These are phyloP conservation scores for Aechmea fasciata DNA, from an alignment of 176 grass and related monocot species.

Conservation along the genomic window DNA sequence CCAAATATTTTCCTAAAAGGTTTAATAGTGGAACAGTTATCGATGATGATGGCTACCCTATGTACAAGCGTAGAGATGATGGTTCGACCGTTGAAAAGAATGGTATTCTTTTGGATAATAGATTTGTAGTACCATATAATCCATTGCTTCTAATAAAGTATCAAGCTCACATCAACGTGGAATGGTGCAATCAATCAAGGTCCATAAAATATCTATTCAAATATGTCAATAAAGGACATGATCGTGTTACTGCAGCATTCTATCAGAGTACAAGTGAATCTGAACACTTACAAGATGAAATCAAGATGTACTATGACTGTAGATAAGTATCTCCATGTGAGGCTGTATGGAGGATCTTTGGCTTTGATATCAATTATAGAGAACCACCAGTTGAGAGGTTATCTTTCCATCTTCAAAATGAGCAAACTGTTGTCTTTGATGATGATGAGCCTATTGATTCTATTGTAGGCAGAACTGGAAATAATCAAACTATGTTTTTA, in stretches of 20 bases:
- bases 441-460: neutral
- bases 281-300: conserved; percentile 8
- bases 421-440: neutral
- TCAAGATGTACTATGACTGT: conserved; percentile 28
- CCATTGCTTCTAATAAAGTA: too few relatives aligned
- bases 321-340: conserved; percentile 31
- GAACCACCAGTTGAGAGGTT: conserved; percentile 19
- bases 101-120: conserved; percentile 12
- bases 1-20: conserved; percentile 3
- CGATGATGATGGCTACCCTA: conserved; percentile 16
- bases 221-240: neutral
- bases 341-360: conserved; percentile 27
- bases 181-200: conserved; percentile 6
- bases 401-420: conserved; percentile 3
- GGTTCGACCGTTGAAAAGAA: conserved; percentile 5
- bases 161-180: neutral
- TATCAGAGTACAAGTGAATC: neutral
- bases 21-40: neutral
- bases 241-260: neutral
- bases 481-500: conserved; percentile 9
- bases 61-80: conserved; percentile 23
- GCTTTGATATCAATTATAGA: conserved; percentile 14
- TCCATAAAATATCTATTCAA: neutral
- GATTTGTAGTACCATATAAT: too few relatives aligned
- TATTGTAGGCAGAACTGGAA: rapidly evolving